Base-by-base conservation (phyloP, 2,329 filamentous ascomycete species). In the Rutstroemia sp. region DNA sequence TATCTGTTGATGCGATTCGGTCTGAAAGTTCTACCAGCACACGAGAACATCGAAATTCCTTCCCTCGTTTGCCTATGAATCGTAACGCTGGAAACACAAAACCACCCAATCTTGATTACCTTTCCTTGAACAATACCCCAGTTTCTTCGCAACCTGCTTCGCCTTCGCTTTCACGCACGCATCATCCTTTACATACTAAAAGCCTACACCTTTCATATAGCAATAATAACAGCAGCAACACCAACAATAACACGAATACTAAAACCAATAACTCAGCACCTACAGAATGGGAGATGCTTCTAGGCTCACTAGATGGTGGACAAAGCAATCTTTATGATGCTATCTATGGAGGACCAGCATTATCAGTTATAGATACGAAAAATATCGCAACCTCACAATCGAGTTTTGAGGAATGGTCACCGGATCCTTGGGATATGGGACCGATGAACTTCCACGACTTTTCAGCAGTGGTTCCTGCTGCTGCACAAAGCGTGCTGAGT, bases 251-350 rank as follows among this genome's bases (percentile, higher is more conserved):
- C 61, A 70, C 75, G 63, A 61, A 75, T 77, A 63, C 72, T 40
- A 66, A 75, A 55, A 61, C 62, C 65, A 60, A 69, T 3, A 73
- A 72, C 16, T 77, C 86, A 12, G 83, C 83, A 0, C 74, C 84
- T 8, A 77, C 83, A 0, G 89, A 94, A 64, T 95, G 90, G 91
- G 90, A 95, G 69, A 83, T 86, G 1, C 77, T 95, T 0, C 78
- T 95, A 2, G 85, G 87, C 4, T 86, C 86, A 21, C 83, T 95
- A 69, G 90, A 95, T 64, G 84, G 84, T 38, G 89, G 89, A 0
- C 80, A 86, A 61, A 82, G 85, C 54, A 95, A 92, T 67, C 86
- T 95, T n/a, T 94, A 89, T 70, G 86, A 90, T 67, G 86, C 85
- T 42, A 89, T 90, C 55, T 91, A 91, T 63, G 88, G 87, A 39